These are phyloP conservation scores for Phialophora macrospora DNA, from an alignment of 2,329 filamentous ascomycete genomes.

Conservation along the genomic window DNA sequence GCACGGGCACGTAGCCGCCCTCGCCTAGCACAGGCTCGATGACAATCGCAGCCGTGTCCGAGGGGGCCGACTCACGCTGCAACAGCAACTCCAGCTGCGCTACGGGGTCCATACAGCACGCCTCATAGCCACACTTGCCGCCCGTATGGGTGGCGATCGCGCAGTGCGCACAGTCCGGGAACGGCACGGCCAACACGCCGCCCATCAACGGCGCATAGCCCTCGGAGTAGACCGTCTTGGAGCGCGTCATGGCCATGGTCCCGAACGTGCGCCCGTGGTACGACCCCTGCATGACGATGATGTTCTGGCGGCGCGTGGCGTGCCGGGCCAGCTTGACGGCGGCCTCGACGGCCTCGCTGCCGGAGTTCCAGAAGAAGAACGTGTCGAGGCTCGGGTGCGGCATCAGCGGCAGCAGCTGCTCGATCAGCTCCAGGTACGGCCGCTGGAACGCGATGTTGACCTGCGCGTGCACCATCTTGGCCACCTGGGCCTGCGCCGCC, in stretches of 20 bases:
- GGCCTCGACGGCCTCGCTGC: constrained; percentile 46
- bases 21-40: constrained; percentile 47
- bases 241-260: constrained; percentile 46
- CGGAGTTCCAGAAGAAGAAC: constrained; percentile 50
- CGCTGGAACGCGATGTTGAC: constrained; percentile 51
- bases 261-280: constrained; percentile 48
- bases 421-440: constrained; percentile 45
- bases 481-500: constrained; percentile 46
- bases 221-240: constrained; percentile 47
- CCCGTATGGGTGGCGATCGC: constrained; percentile 41
- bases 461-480: constrained; percentile 48
- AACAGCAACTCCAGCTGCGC: constrained; percentile 44
- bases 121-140: constrained; percentile 44
- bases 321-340: constrained; percentile 46
- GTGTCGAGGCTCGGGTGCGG: constrained; percentile 46
- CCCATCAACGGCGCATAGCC: constrained; percentile 47
- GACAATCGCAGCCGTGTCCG: constrained; percentile 46
- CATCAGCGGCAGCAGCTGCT: constrained; percentile 45
- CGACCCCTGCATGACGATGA: constrained; percentile 48
- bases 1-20: constrained; percentile 46
- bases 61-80: constrained; percentile 45
- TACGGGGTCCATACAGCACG: constrained; percentile 49
- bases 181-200: constrained; percentile 46
- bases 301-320: constrained; percentile 47
- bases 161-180: constrained; percentile 49